Conservation (phyloP, 805 yeast species). For the Monosporozyma solicola region DNA sequence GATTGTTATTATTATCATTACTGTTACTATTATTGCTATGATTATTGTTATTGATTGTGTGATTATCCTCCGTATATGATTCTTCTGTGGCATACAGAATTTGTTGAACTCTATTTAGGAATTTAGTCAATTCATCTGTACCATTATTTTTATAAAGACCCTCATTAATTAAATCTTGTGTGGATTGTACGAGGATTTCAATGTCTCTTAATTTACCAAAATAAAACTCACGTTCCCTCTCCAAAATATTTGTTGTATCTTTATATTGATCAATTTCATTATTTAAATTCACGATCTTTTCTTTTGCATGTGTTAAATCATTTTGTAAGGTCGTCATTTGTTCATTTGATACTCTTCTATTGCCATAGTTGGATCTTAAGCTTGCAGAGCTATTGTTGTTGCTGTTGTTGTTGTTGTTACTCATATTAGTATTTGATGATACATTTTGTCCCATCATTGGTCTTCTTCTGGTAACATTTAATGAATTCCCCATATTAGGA, state of each 20-base stretch:
- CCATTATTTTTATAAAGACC: slow-evolving; percentile 28
- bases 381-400: not conserved
- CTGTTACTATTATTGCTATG: not conserved
- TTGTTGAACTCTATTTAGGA: slow-evolving; percentile 56
- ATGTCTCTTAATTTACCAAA: slow-evolving; percentile 83
- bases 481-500: not conserved
- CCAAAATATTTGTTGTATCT: slow-evolving; percentile 54
- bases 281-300: slow-evolving; percentile 28
- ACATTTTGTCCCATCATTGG: slow-evolving; percentile 6
- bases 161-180: slow-evolving; percentile 43
- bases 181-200: slow-evolving; percentile 66
- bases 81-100: slow-evolving; percentile 76
- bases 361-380: slow-evolving; percentile 20
- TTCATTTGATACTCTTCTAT: slow-evolving; percentile 20
- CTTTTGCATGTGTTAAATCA: slow-evolving; percentile 40
- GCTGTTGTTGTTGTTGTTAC: not conserved
- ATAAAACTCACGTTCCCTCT: slow-evolving; percentile 82
- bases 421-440: not conserved
- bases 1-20: slow-evolving; percentile 2
- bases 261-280: slow-evolving; percentile 49
- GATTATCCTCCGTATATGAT: slow-evolving; percentile 59
- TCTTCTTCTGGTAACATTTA: slow-evolving; percentile 20
- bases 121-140: slow-evolving; percentile 31
- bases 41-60: slow-evolving; percentile 10
- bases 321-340: slow-evolving; percentile 29